Base-by-base conservation (phyloP, 1,284 basidiomycete species). In the Sporisorium scitamineum region DNA sequence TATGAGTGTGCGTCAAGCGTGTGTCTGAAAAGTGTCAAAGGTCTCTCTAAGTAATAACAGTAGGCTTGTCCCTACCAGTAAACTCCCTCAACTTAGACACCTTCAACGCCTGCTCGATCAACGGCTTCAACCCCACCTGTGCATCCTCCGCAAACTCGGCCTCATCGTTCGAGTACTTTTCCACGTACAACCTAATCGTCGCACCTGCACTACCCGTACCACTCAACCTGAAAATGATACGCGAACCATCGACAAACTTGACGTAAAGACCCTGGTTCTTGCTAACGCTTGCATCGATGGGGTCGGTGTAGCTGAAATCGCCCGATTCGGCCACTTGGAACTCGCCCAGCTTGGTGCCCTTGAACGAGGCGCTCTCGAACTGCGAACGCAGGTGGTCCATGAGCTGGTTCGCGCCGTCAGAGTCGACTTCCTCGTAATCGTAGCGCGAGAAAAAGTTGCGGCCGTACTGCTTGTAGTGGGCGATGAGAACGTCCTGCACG, bases 401-500 rank as follows among this genome's bases (percentile, higher is more conserved):
- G 83, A 99, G 88, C 74, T 91, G 90, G 82, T 93, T 90, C 53
- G 97, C 96, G 34, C 93, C 94, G 37, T 92, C 93, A 0, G 94
- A 94, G 16, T 93, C 90, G 54, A 97, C 94, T 86, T 99, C 97
- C 86, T 99, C 96, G 88, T 99, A 99, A 88, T 99, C 96, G 88
- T 99, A 99, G 77, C 88, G 87, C 71, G 93, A 95, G 90, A 98
- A 99, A 90, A 98, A 99, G 70, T 92, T 95, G 76, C 96, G 94
- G 47, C 96, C 96, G 87, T 99, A 99, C 82, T 90, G 91, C 73
- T 90, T 88, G 88, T 98, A 99, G 89, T 96, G 94, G 74, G 89
- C 90, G 77, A 91, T 88, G 44, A 97, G 90, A n/a, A 85, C 82
- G 48, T 85, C 84, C 2, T 61, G 32, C 14, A 85, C 83, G 3